Evolutionary conservation across 2,329 filamentous ascomycete genomes (phyloP).

Genomic region (Aureobasidium sp.): DNA sequence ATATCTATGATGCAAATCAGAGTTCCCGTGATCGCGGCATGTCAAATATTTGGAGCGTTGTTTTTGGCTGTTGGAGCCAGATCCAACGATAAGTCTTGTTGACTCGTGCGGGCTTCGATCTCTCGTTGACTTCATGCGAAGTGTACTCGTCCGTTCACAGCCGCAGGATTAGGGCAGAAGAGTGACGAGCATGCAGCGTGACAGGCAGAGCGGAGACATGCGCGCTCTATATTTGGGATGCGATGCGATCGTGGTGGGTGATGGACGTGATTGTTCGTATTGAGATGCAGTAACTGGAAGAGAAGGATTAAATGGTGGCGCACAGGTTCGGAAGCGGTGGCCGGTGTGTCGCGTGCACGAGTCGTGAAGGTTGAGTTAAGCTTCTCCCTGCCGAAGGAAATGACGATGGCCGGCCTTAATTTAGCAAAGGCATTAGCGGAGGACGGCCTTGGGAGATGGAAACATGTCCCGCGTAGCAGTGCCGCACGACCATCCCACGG

Average conservation of each 20-base stretch:
- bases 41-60: not conserved
- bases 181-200: not conserved
- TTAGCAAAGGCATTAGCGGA: constrained; percentile 3
- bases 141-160: not conserved
- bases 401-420: constrained; percentile 6
- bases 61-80: not conserved
- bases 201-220: not conserved
- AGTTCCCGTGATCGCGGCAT: not conserved
- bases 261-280: not conserved
- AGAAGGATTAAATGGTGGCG: not conserved
- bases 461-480: not conserved
- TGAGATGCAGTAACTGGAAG: not conserved
- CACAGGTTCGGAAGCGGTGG: not conserved
- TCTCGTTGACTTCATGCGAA: not conserved
- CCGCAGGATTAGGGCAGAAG: not conserved
- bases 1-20: not conserved
- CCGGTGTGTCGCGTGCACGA: not conserved
- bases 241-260: not conserved
- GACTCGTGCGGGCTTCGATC: not conserved
- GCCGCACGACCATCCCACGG: not conserved
- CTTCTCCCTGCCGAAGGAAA: constrained; percentile 4
- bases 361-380: constrained; percentile 3
- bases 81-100: not conserved
- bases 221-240: not conserved
- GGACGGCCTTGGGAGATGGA: not conserved